Conservation (phyloP, 2,329 filamentous ascomycete species). For the Cadophora malorum region DNA sequence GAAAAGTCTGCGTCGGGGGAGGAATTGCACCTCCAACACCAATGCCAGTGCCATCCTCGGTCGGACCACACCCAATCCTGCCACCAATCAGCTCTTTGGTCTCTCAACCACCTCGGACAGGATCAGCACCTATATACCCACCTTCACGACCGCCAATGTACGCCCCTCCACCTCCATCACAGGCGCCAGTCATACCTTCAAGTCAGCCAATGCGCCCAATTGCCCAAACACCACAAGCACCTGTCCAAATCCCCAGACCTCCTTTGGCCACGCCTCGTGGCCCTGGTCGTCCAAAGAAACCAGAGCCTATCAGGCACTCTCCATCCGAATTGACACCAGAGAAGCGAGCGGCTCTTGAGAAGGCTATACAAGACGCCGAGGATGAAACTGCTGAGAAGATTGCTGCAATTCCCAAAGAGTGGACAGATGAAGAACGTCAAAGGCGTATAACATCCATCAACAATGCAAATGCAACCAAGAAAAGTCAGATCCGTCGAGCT, state of each 20-base stretch:
- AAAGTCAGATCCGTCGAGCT: conserved; percentile 39
- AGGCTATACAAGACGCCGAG: conserved; percentile 35
- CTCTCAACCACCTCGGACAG: not conserved
- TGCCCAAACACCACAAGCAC: not conserved
- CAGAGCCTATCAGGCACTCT: conserved; percentile 30
- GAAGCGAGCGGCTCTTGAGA: conserved; percentile 32
- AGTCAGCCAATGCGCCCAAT: not conserved
- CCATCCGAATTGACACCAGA: conserved; percentile 38
- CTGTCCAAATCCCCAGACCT: not conserved
- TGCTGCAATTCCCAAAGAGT: conserved; percentile 16
- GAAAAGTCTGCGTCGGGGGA: conserved; percentile 22
- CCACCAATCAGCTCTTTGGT: not conserved
- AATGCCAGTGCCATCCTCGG: not conserved
- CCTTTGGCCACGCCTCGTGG: not conserved
- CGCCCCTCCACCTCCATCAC: conserved; percentile 21
- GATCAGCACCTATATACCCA: not conserved
- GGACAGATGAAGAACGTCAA: conserved; percentile 24
- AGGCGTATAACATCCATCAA: conserved; percentile 34
- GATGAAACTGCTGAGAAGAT: conserved; percentile 27
- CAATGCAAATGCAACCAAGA: conserved; percentile 40
- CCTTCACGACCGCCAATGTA: conserved; percentile 28
- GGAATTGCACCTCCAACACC: conserved; percentile 18
- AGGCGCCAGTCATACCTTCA: not conserved
- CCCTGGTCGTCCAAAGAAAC: conserved; percentile 8
- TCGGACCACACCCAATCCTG: not conserved